Evolutionary conservation across 257 asterid species (phyloP).

Genomic region (Nicotiana tomentosiformis): DNA sequence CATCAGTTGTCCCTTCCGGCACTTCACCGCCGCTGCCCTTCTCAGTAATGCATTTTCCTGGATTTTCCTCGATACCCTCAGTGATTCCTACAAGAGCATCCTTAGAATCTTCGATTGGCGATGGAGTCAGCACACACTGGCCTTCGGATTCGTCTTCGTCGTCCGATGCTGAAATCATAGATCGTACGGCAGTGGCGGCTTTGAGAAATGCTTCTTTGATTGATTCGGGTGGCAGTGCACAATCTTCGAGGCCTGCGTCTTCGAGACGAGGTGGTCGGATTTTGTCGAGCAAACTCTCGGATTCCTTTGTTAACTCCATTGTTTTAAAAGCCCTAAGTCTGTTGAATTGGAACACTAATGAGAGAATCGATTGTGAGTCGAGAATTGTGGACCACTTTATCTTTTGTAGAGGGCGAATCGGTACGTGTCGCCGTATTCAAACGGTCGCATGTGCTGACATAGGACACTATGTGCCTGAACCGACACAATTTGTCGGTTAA

Average conservation of each 20-base stretch:
- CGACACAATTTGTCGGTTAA: not conserved
- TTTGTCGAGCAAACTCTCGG: conserved; percentile 35
- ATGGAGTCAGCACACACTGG: conserved; percentile 53
- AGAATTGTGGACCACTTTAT: not conserved
- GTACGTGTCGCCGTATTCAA: not conserved
- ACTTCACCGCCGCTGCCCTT: conserved; percentile 41
- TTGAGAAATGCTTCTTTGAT: conserved; percentile 66
- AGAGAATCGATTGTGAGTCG: not conserved
- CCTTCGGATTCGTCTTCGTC: conserved; percentile 37
- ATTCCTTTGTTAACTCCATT: conserved; percentile 48
- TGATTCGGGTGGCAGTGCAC: conserved; percentile 81
- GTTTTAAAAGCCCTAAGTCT: not conserved
- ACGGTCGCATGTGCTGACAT: not conserved
- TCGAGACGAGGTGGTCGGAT: conserved; percentile 72
- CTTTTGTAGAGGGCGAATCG: not conserved
- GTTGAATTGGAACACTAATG: not conserved
- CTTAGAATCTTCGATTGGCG: conserved; percentile 37
- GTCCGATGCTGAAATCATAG: conserved; percentile 39
- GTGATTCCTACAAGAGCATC: conserved; percentile 48
- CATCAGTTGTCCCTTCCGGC: conserved; percentile 40
- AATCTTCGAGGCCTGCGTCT: conserved; percentile 96
- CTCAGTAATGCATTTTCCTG: conserved; percentile 43
- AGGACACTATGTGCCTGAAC: not conserved
- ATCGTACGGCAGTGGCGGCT: conserved; percentile 74
- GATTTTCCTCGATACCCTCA: conserved; percentile 27